Conservation (phyloP, 768 basidiomycete species). For the Plicaturopsis crispa region DNA sequence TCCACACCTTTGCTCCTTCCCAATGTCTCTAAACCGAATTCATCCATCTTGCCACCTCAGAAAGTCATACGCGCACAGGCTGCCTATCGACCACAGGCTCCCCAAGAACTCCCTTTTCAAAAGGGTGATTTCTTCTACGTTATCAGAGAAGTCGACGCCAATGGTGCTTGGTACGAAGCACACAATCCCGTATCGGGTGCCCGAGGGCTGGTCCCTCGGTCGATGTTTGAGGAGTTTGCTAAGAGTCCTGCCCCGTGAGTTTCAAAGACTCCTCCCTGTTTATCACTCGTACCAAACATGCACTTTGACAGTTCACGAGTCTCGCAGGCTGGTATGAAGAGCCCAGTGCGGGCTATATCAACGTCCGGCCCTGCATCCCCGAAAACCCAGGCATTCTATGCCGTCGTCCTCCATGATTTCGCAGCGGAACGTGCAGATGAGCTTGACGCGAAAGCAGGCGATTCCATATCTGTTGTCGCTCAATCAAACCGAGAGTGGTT, state of each 20-base stretch:
- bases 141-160: constrained; percentile 56
- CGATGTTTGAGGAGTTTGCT: constrained; percentile 85
- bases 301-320: constrained; percentile 27
- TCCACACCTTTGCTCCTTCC: constrained; percentile 65
- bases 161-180: constrained; percentile 80
- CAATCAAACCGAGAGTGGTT: constrained; percentile 99
- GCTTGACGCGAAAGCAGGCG: constrained; percentile 89
- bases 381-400: constrained; percentile 74
- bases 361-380: constrained; percentile 16
- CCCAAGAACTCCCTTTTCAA: constrained; percentile 83
- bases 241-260: constrained; percentile 64
- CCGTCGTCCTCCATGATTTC: constrained; percentile 94
- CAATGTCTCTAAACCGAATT: constrained; percentile 59
- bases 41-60: constrained; percentile 77
- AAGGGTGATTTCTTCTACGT: constrained; percentile 99
- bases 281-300: constrained; percentile 8
- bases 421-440: constrained; percentile 94
- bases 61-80: constrained; percentile 88
- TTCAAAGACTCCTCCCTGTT: neutral
- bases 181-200: constrained; percentile 90
- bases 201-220: constrained; percentile 82
- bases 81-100: constrained; percentile 57
- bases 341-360: constrained; percentile 10
- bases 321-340: constrained; percentile 28
- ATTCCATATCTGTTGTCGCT: constrained; percentile 93